A percentile compares a stretch with the other conserved stretches of the same genome.
Conservation (phyloP, 495 filamentous ascomycete species). For the Penicillium pancosmium region DNA sequence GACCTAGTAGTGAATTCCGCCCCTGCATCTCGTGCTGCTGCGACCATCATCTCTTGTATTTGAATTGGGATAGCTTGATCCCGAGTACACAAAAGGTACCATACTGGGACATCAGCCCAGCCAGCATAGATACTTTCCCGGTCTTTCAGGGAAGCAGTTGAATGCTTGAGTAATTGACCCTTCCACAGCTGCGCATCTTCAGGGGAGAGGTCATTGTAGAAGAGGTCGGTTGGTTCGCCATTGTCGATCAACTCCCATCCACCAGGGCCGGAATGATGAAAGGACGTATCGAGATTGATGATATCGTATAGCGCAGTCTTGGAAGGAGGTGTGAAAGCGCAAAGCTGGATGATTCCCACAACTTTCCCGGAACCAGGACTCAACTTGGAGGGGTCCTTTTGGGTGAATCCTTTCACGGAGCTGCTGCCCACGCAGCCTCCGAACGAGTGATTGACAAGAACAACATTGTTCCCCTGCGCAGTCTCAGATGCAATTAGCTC, state of each 20-base stretch:
- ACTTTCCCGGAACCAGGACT: not conserved
- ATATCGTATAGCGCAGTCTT: slow-evolving; percentile 1
- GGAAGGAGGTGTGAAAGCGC: slow-evolving; percentile 4
- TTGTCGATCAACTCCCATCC: slow-evolving; percentile 12
- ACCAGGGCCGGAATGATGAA: slow-evolving; percentile 4
- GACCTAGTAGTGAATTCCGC: slow-evolving; percentile 7
- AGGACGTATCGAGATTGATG: not conserved
- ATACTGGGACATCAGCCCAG: slow-evolving; percentile 14
- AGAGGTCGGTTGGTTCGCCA: slow-evolving; percentile 2
- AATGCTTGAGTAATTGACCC: slow-evolving; percentile 8
- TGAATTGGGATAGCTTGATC: slow-evolving; percentile 9
- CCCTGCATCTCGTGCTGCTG: slow-evolving; percentile 7
- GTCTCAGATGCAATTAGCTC: not conserved
- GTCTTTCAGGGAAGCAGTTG: not conserved
- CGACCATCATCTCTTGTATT: slow-evolving; percentile 11
- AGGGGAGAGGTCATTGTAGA: slow-evolving; percentile 13
- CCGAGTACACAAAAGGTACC: slow-evolving; percentile 7
- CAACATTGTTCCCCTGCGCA: not conserved
- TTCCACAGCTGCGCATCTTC: slow-evolving; percentile 6
- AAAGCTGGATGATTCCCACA: slow-evolving; percentile 4
- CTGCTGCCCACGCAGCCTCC: slow-evolving; percentile 6
- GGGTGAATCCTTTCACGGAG: slow-evolving; percentile 6
- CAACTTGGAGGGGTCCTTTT: not conserved
- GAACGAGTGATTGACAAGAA: slow-evolving; percentile 9
- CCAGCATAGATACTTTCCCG: slow-evolving; percentile 9